Evolutionary conservation across 2,329 filamentous ascomycete species (phyloP), one percentile per base, ranked within the genome.

Genomic region (Emmonsia crescens): DNA sequence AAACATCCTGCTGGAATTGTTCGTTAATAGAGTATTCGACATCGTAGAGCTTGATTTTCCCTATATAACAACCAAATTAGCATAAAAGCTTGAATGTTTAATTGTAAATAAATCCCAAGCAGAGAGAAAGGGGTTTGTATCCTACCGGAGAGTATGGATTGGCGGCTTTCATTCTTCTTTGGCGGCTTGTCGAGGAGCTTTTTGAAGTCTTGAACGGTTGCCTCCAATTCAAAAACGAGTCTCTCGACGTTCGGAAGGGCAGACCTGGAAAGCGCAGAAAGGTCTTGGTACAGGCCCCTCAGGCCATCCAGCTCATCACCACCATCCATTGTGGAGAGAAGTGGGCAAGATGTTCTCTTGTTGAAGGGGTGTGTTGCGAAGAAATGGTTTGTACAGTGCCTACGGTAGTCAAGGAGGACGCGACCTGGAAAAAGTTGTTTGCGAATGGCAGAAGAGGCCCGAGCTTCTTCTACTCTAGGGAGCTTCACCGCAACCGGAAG

Each of bases 211-310:
- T 84, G 79, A 57, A 86, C 79, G 68, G 88, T 83, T 58, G 78
- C 77, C 68, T 89, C 85, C 56, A 97, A 80, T 71, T 84, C 82
- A 58, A 77, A 71, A 68, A 85, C 82, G 62, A 88, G 80, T 66
- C 90, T 85, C 64, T 93, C 86, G 46, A 89, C 77, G 64, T 87
- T 85, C 38, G 86, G 82, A 59, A 91, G 76, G 33, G 87, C 84
- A 61, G 85, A 84, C 70, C 94, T 87, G 65, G 85, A 84, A 68
- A 94, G 82, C 62, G 88, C 86, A 68, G 88, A 80, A 64, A 99
- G 85, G 77, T 96, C 91, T 74, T 89, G 85, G 75, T 96, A 89
- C 69, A 99, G 85, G 74, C 85, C 86, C 78, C 92, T 86, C 70
- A 97, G 85, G 75, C 86, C 84, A 71, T 87, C 87, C 71, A 95